Base-by-base conservation (phyloP, 768 basidiomycete genomes). In the Termitomyces sp. region DNA sequence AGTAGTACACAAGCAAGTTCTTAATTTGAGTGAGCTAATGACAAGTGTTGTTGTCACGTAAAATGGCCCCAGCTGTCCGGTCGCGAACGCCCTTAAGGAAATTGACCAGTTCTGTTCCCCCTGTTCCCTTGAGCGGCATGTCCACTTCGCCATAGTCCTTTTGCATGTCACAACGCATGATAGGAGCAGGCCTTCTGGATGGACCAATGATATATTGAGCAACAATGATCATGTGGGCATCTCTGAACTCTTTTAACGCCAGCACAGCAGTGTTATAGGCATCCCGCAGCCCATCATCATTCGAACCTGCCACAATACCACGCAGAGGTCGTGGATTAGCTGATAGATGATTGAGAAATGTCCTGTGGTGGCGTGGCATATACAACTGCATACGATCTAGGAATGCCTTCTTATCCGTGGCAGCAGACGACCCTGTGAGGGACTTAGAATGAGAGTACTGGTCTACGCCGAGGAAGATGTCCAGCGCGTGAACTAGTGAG, bases 311-410 rank as follows among this genome's bases (percentile, higher is more conserved):
- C 12, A 90, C 85, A 45, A 92, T 74, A 9, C 63, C 62, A 28
- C 90, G 82, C 37, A 92, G 68, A 0, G 84, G 82, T 5, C 87
- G 79, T 2, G 84, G 82, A 57, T 77, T 84, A 1, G 71, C 68
- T 5, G 75, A 67, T 26, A 94, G 78, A 62, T 92, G 90, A 38
- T 72, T 73, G 35, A 94, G 74, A 70, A 93, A 93, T 40, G 77
- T 71, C 34, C 90, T 83, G 64, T 93, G 92, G 59, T 86, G 83
- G 6, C 82, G 78, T 1, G 92, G 91, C 92, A 93, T 93, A 71
- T 94, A 93, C 22, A 73, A 70, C 58, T 86, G 80, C 90, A 93
- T 92, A 34, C 87, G 80, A 19, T 77, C 75, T 60, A 93, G 77
- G 66, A 92, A 87, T 4, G 83, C 67, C 12, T 66, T 64, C 43